These are phyloP conservation scores for Aspergillus avenaceus DNA, from an alignment of 495 filamentous ascomycete species.

Conservation along the genomic window DNA sequence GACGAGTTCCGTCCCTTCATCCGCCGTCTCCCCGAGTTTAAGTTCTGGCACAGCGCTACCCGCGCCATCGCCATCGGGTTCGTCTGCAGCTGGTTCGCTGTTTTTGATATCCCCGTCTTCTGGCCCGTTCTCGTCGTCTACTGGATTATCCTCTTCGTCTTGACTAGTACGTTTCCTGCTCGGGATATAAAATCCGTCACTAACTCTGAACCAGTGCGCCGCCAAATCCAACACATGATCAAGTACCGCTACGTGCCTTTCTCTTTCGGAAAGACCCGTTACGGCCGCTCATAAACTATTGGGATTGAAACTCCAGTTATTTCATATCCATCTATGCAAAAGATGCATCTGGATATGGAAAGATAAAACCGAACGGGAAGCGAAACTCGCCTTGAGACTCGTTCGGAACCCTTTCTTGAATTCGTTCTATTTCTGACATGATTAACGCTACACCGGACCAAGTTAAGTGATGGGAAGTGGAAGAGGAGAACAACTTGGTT, in stretches of 20 bases:
- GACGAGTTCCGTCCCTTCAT: conserved; percentile 98
- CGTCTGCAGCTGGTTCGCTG: conserved; percentile 81
- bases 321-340: background rate
- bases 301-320: background rate
- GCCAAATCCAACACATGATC: conserved; percentile 99
- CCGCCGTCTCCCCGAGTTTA: conserved; percentile 93
- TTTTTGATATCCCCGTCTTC: conserved; percentile 97
- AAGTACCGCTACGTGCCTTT: conserved; percentile 99
- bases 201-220: too few relatives aligned
- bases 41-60: conserved; percentile 97
- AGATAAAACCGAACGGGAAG: background rate
- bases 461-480: background rate
- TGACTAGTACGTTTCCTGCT: conserved; percentile 74
- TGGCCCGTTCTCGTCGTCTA: conserved; percentile 98
- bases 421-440: background rate
- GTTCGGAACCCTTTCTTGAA: too few relatives aligned
- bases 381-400: background rate
- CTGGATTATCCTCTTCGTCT: conserved; percentile 90
- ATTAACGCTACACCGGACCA: background rate
- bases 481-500: background rate
- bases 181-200: too few relatives aligned
- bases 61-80: conserved; percentile 82
- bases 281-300: conserved; percentile 45
- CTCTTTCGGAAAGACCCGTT: conserved; percentile 85
- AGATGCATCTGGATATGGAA: background rate